Conservation (phyloP, 148 eudicot species). For the Limonium bicolor region DNA sequence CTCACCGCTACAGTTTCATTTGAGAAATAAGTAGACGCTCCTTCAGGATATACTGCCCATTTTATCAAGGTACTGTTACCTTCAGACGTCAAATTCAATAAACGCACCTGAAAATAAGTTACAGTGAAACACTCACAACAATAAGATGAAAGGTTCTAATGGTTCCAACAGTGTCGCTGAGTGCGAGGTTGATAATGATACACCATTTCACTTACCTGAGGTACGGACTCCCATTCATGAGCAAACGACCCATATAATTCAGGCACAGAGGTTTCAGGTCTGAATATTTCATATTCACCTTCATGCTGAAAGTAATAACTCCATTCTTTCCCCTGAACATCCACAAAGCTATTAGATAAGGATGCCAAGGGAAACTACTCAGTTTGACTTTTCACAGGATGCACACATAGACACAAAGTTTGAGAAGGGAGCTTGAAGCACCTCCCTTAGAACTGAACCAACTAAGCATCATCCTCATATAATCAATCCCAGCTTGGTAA, state of each 20-base stretch:
- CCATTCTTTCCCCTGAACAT: slow-evolving; percentile 59
- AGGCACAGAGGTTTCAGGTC: slow-evolving; percentile 52
- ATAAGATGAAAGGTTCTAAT: background rate
- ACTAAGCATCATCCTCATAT: too few species aligned
- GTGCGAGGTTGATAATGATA: background rate
- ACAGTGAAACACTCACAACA: background rate
- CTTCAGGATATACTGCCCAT: slow-evolving; percentile 63
- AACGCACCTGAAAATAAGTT: slow-evolving; percentile 43
- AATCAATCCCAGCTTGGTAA: background rate
- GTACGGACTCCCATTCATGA: slow-evolving; percentile 38
- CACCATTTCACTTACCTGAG: slow-evolving; percentile 33
- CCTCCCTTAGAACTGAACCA: too few species aligned
- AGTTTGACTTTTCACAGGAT: too few species aligned
- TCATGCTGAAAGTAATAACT: slow-evolving; percentile 47
- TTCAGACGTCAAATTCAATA: slow-evolving; percentile 37
- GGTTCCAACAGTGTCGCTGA: background rate
- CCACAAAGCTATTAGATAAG: too few species aligned
- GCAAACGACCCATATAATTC: slow-evolving; percentile 52
- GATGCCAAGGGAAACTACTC: too few species aligned
- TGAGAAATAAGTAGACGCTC: slow-evolving; percentile 41
- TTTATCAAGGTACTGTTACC: slow-evolving; percentile 43
- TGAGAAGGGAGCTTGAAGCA: too few species aligned
- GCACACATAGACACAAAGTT: too few species aligned
- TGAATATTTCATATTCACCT: slow-evolving; percentile 28
- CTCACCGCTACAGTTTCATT: slow-evolving; percentile 37